Percentiles rank a stretch among this genome's conserved stretches.
These are phyloP conservation scores for Ceratocystis diversiconidia DNA, from an alignment of 2,329 filamentous ascomycete species.

Conservation along the genomic window DNA sequence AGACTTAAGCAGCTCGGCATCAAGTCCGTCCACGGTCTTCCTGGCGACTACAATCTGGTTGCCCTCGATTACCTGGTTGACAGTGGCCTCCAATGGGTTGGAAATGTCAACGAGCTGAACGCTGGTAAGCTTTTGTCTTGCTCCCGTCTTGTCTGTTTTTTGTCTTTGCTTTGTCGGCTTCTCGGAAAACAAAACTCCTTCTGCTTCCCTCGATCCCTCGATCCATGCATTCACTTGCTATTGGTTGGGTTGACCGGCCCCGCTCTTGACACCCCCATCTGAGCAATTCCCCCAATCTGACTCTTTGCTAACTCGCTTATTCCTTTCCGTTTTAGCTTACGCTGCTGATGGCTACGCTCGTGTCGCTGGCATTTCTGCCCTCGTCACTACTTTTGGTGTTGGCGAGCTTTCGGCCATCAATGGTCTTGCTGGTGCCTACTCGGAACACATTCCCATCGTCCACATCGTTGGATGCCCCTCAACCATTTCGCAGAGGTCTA, in stretches of 20 bases:
- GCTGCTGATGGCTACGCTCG: conserved; percentile 70
- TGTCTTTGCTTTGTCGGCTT: background rate
- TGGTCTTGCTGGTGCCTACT: conserved; percentile 58
- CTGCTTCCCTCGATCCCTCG: conserved; percentile 7
- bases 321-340: conserved; percentile 37
- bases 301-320: conserved; percentile 19
- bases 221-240: background rate
- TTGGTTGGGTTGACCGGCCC: background rate
- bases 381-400: conserved; percentile 65
- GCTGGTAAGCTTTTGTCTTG: conserved; percentile 38
- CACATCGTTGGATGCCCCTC: conserved; percentile 48
- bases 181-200: background rate
- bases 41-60: conserved; percentile 59
- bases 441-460: conserved; percentile 56
- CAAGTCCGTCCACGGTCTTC: conserved; percentile 52
- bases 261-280: background rate
- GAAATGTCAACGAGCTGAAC: conserved; percentile 60
- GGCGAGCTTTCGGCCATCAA: conserved; percentile 62
- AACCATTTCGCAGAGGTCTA: conserved; percentile 33
- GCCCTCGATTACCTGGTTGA: conserved; percentile 51
- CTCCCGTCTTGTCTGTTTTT: background rate
- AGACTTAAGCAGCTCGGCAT: conserved; percentile 50
- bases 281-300: background rate
- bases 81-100: conserved; percentile 47
- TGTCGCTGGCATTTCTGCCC: conserved; percentile 53